Evolutionary conservation across 495 filamentous ascomycete species (phyloP).

Genomic region (Talaromyces trachyspermus): DNA sequence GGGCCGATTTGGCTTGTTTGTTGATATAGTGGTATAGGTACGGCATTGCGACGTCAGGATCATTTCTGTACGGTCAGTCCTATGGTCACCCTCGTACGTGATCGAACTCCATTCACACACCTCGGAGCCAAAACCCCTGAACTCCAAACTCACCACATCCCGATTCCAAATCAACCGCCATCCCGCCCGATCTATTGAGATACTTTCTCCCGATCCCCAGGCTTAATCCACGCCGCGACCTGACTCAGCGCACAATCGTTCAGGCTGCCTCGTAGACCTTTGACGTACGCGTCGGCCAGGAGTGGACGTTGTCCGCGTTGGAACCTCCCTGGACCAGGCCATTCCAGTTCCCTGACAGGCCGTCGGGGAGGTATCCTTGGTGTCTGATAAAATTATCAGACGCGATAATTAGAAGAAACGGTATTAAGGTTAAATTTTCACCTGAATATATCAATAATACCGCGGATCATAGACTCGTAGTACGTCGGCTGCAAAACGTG

Average conservation of each 20-base stretch:
- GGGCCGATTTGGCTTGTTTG: slow-evolving; percentile 50
- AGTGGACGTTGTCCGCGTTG: slow-evolving; percentile 51
- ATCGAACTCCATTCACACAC: slow-evolving; percentile 51
- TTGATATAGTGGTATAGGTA: slow-evolving; percentile 65
- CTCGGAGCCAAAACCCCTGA: slow-evolving; percentile 60
- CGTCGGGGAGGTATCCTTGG: slow-evolving; percentile 48
- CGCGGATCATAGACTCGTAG: slow-evolving; percentile 57
- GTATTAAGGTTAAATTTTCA: slow-evolving; percentile 7
- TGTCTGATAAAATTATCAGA: no score
- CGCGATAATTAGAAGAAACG: background rate
- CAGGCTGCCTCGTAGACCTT: slow-evolving; percentile 49
- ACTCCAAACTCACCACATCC: slow-evolving; percentile 42
- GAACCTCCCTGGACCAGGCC: slow-evolving; percentile 68
- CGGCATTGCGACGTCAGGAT: slow-evolving; percentile 56
- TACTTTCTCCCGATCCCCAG: slow-evolving; percentile 52
- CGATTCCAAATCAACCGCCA: slow-evolving; percentile 61
- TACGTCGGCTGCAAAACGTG: slow-evolving; percentile 59
- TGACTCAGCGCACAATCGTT: slow-evolving; percentile 65
- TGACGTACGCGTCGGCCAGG: slow-evolving; percentile 31
- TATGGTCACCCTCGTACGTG: slow-evolving; percentile 35
- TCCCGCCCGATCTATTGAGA: slow-evolving; percentile 45
- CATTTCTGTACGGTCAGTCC: slow-evolving; percentile 38
- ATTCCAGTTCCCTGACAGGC: slow-evolving; percentile 53
- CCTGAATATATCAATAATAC: slow-evolving; percentile 36
- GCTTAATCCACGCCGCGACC: slow-evolving; percentile 51